phyloP scores from a whole-genome alignment of 768 basidiomycete genomes.

The Botryobasidium botryosum region DNA sequence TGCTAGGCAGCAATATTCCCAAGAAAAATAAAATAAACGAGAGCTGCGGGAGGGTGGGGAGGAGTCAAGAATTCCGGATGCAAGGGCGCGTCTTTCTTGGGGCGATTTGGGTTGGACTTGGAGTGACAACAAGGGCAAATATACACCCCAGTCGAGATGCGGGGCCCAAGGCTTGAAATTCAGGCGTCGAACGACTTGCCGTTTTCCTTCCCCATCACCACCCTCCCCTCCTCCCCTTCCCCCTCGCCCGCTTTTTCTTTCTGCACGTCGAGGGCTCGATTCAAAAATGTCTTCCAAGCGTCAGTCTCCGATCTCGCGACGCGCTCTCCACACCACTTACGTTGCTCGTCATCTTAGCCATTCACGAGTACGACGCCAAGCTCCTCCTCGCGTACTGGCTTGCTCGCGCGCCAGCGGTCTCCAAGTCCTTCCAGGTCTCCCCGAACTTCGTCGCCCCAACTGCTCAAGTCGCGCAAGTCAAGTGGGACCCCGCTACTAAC shows the following conservation, averaged over 20 bases:
- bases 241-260: no score
- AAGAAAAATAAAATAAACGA: no score
- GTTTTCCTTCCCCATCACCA: no score
- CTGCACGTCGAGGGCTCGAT: neutral
- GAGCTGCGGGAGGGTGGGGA: no score
- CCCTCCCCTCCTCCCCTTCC: neutral
- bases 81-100: no score
- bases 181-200: no score
- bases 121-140: no score
- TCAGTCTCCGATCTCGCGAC: neutral
- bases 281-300: slow-evolving; percentile 11
- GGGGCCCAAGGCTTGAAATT: no score
- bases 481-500: slow-evolving; percentile 61
- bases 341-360: slow-evolving; percentile 28
- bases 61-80: no score
- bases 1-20: no score
- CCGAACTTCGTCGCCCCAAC: slow-evolving; percentile 47
- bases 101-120: no score
- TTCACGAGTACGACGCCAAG: slow-evolving; percentile 98
- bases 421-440: slow-evolving; percentile 35
- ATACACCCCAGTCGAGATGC: no score
- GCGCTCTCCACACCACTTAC: neutral
- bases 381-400: slow-evolving; percentile 96
- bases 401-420: slow-evolving; percentile 68
- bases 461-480: slow-evolving; percentile 64